phyloP scores from a whole-genome alignment of 148 eudicot species.

The Silene latifolia region DNA sequence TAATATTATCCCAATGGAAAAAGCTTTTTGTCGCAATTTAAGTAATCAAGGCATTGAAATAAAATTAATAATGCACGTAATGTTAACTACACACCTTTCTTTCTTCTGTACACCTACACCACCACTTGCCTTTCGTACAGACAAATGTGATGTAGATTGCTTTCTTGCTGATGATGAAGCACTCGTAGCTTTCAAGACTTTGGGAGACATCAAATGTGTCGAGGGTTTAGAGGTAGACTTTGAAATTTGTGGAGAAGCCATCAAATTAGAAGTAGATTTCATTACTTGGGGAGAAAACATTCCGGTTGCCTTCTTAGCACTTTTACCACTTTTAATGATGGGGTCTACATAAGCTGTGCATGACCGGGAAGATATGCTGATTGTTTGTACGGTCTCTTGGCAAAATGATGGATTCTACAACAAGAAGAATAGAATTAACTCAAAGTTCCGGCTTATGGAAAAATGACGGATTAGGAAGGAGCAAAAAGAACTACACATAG shows the following conservation, averaged over 20 bases:
- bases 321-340: slow-evolving; percentile 35
- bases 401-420: slow-evolving; percentile 56
- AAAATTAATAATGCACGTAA: background rate
- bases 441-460: background rate
- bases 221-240: slow-evolving; percentile 33
- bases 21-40: too few relatives aligned
- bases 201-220: slow-evolving; percentile 35
- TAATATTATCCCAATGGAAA: too few relatives aligned
- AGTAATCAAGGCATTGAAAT: background rate
- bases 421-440: background rate
- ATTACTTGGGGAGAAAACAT: slow-evolving; percentile 36
- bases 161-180: slow-evolving; percentile 45
- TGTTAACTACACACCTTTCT: slow-evolving; percentile 48
- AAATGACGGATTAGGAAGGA: background rate
- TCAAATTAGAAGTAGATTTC: slow-evolving; percentile 28
- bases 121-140: slow-evolving; percentile 29
- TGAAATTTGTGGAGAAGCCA: slow-evolving; percentile 38
- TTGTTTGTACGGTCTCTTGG: slow-evolving; percentile 61
- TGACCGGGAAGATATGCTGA: slow-evolving; percentile 68
- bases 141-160: slow-evolving; percentile 31
- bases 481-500: too few relatives aligned
- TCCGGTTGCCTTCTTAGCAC: slow-evolving; percentile 29
- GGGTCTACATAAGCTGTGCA: slow-evolving; percentile 47
- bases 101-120: slow-evolving; percentile 21
- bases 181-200: slow-evolving; percentile 33